These are phyloP conservation scores for Rhizophagus sp. DNA, from an alignment of 192 early-diverging fungal species.

Conservation along the genomic window DNA sequence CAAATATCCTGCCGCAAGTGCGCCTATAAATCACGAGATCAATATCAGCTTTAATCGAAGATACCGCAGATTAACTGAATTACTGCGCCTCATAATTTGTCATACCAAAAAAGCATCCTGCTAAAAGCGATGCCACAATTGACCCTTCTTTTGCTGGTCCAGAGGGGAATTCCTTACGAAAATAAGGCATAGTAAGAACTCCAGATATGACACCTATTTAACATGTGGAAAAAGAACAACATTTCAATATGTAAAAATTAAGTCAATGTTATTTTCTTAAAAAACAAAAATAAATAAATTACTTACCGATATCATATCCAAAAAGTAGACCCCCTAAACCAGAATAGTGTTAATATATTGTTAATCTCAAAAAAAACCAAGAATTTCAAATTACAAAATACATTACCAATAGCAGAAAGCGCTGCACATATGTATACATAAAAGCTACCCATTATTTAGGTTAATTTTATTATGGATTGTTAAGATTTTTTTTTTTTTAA, in stretches of 20 bases:
- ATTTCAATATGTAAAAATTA: background rate
- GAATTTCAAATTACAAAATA: background rate
- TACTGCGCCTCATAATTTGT: background rate
- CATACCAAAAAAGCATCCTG: constrained; percentile 19
- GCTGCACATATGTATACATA: background rate
- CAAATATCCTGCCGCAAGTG: constrained; percentile 63
- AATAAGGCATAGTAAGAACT: background rate
- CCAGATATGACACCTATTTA: constrained; percentile 11
- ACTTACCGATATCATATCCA: constrained; percentile 17
- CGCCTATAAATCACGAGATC: constrained; percentile 45
- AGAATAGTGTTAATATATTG: too few relatives aligned
- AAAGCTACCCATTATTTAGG: background rate
- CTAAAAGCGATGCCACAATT: constrained; percentile 9
- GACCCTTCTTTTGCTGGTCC: constrained; percentile 11
- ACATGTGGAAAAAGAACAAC: background rate
- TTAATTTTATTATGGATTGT: background rate
- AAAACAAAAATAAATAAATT: background rate
- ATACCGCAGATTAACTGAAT: too few relatives aligned
- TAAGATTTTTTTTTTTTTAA: too few relatives aligned
- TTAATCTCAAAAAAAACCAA: background rate
- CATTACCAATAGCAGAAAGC: background rate
- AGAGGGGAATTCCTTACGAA: background rate
- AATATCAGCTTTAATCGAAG: background rate
- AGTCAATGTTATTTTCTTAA: background rate
- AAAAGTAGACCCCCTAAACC: constrained; percentile 5